Evolutionary conservation across 2,329 filamentous ascomycete species (phyloP).

Genomic region (Byssoonygena ceratinophila): DNA sequence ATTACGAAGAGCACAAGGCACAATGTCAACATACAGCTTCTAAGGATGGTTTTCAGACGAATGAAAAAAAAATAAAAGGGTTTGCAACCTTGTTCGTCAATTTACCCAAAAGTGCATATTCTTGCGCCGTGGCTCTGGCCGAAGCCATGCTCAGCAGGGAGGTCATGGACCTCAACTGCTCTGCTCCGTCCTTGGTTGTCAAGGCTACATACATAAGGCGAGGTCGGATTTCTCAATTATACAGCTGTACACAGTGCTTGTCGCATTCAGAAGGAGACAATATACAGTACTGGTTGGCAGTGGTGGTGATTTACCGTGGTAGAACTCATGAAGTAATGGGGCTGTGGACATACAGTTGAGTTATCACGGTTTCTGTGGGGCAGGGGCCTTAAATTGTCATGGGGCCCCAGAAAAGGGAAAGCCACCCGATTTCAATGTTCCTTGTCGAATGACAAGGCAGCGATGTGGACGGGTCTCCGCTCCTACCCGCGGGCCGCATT

Average conservation of each 20-base stretch:
- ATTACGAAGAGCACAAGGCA: constrained; percentile 26
- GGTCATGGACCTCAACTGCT: not conserved
- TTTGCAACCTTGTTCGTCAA: constrained; percentile 2
- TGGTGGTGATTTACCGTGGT: no score
- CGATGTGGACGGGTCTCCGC: constrained; percentile 7
- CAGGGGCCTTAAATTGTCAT: no score
- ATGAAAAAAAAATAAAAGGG: constrained; percentile 12
- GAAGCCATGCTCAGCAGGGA: not conserved
- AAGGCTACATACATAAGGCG: no score
- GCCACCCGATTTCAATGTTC: constrained; percentile 4
- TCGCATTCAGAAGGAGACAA: no score
- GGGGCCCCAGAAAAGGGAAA: no score
- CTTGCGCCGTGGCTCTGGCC: not conserved
- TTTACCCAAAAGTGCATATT: not conserved
- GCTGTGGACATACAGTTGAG: no score
- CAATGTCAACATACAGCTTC: constrained; percentile 21
- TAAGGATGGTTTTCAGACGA: constrained; percentile 16
- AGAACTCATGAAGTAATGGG: no score
- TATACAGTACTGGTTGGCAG: no score
- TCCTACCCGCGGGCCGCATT: constrained; percentile 10
- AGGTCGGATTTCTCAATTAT: no score
- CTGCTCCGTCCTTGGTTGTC: no score
- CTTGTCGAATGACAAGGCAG: not conserved
- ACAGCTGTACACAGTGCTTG: no score
- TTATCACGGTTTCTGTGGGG: no score